Evolutionary conservation across 805 yeast genomes (phyloP).

Genomic region (Saccharomycopsis schoenii): DNA sequence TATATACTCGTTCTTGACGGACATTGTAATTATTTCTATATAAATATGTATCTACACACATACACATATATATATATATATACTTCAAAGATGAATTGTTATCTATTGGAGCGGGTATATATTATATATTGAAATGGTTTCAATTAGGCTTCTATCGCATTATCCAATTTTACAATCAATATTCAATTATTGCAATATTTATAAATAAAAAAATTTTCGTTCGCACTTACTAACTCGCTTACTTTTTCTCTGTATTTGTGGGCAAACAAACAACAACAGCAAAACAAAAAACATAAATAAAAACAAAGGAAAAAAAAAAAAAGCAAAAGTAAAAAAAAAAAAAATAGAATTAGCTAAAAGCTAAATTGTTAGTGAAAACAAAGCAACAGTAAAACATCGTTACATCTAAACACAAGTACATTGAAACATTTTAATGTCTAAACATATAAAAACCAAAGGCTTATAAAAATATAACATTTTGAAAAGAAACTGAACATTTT

Average conservation of each 20-base stretch:
- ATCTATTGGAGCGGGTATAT: no score
- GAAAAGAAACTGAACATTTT: no score
- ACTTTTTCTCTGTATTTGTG: not conserved
- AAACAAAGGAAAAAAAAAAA: not conserved
- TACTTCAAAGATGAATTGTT: not conserved
- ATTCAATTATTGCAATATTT: not conserved
- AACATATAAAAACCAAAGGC: no score
- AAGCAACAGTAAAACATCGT: not conserved
- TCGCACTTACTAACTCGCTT: not conserved
- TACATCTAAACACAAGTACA: no score
- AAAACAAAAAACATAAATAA: slow-evolving; percentile 1
- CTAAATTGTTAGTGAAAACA: no score
- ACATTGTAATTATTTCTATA: not conserved
- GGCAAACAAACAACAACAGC: slow-evolving; percentile 3
- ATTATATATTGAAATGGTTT: no score
- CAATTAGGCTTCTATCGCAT: no score
- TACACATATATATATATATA: not conserved
- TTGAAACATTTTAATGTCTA: no score
- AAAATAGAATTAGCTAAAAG: not conserved
- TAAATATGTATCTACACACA: not conserved
- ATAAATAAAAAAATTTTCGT: not conserved
- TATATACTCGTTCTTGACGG: not conserved
- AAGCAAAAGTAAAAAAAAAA: not conserved
- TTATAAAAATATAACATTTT: no score
- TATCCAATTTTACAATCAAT: no score